Evolutionary conservation across 495 filamentous ascomycete genomes (phyloP), one percentile per base, ranked within the genome.

Genomic region (Penicillium chermesinum): DNA sequence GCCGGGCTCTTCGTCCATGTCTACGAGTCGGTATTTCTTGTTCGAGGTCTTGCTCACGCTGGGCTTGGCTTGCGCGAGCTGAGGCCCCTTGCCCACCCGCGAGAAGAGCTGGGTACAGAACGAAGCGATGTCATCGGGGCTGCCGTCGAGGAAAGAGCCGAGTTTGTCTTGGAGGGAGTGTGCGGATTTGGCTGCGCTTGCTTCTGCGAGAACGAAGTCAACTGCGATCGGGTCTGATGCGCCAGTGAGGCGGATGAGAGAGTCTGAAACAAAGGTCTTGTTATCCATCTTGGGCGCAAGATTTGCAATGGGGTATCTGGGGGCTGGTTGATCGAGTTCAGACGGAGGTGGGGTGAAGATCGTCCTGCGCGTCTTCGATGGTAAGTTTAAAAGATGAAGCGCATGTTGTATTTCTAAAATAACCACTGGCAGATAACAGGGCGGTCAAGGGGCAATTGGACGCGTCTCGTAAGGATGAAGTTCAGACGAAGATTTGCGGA

Each of bases 21-120:
- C 84, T 33, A 95, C 72, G 17, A 95, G 75, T 8, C 82, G 78
- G 64, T 95, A 95, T 56, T 81, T 85, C 66, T 89, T 93, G 58
- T 68, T 76, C 38, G 61, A 46, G 1, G 59, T 55, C 46, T 49
- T 54, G 12, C 45, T 45, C 19, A 48, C 21, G 27, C 53, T 18
- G 18, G 38, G 41, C 22, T 49, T 50, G 20, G 52, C 17, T 2
- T 30, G 13, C 6, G 51, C 38, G 9, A 45, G 16, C 27, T 53
- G 46, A 46, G 55, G 56, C 42, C 55, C 57, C 50, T 63, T 61
- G 16, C 66, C 62, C 25, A 77, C 66, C 12, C 79, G 73, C 7
- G 61, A 53, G 50, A 71, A 79, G 1, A 84, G 66, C 33, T 82
- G 78, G 14, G 64, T 62, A 41, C 75, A 79, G 57, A 84, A 84